Base-by-base conservation (phyloP, 495 filamentous ascomycete species). In the Penicillium cosmopolitanum region DNA sequence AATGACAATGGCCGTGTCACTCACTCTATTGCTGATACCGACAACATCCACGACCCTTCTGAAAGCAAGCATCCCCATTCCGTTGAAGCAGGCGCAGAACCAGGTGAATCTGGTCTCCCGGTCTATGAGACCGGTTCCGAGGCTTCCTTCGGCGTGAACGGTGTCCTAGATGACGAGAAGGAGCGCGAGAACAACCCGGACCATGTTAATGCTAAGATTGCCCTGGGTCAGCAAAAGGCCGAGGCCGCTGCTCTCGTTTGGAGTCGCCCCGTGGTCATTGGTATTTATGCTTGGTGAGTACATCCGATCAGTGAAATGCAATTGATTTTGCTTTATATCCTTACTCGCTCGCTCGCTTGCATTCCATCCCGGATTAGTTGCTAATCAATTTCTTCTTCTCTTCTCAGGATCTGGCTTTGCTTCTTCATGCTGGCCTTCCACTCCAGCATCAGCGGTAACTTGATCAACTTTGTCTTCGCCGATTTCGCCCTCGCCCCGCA, bases 241-340 rank as follows among this genome's bases (percentile, higher is more conserved):
- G 78, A 81, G 57, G 78, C 78, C 8, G 73, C 75, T 3, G 77
- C 78, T 15, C 61, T 78, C 19, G 73, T 69, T 3, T 81, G 78
- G 78, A 71, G 60, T 31, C 72, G 67, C 15, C 60, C 62, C 3
- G 69, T 63, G 1, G 66, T 74, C 1, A 66, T 71, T 40, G 52
- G 51, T 3, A 74, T 74, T 28, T 81, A 79, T 62, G 74, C 70
- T 11, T 75, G 69, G 76, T 79, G 42, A 69, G 73, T 62, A 43
- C 23, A 28, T 28, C 1, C 10, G 5, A 12, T 19, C n/a, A 18
- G 33, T 12, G 8, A 31, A 34, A 34, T 12, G 8, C 36, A 34
- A 34, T 19, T 19, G 6, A 84, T 54, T 53, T 13, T 36, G 25
- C 58, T 57, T 34, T 11, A 18, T 13, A 11, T 9, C 12, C 36